These are phyloP conservation scores for Trichoderma reesei DNA, from an alignment of 495 filamentous ascomycete species.

Conservation along the genomic window DNA sequence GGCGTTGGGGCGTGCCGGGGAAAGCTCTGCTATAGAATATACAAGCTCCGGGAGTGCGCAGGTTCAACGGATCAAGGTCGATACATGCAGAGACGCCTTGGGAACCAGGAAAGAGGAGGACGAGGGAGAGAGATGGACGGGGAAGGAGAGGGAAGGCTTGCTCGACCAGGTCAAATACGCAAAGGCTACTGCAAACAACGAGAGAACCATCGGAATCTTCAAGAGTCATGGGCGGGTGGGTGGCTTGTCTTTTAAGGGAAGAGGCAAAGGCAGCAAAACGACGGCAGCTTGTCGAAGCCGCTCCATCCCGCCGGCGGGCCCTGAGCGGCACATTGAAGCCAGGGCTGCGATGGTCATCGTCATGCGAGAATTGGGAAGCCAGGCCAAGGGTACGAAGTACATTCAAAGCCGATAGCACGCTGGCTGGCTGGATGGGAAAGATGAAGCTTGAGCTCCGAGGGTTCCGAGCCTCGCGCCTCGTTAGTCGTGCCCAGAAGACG, in stretches of 20 bases:
- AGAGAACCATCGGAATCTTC: not conserved
- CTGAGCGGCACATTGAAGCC: slow-evolving; percentile 1
- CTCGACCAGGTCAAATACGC: not conserved
- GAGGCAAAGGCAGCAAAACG: not conserved
- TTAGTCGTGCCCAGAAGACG: not conserved
- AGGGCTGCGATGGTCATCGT: slow-evolving; percentile 6
- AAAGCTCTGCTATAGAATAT: not conserved
- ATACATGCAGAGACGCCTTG: not conserved
- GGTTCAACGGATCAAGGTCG: not conserved
- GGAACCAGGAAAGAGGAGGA: too few relatives aligned
- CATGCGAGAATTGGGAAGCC: not conserved
- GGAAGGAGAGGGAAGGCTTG: not conserved
- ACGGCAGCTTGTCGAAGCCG: slow-evolving; percentile 3
- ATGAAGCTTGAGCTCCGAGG: slow-evolving; percentile 5
- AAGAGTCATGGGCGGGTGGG: slow-evolving; percentile 1
- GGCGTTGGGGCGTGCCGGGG: not conserved
- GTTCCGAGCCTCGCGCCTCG: slow-evolving; percentile 1
- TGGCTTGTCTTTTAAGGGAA: not conserved
- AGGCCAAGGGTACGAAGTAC: too few relatives aligned
- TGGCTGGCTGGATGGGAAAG: not conserved
- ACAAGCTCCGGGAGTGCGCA: not conserved
- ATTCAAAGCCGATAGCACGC: too few relatives aligned
- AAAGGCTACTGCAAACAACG: not conserved
- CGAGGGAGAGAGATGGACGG: not conserved
- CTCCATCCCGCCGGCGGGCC: slow-evolving; percentile 3